phyloP scores from a whole-genome alignment of 371 early-diverging fungal species.

The Lichtheimia ramosa region DNA sequence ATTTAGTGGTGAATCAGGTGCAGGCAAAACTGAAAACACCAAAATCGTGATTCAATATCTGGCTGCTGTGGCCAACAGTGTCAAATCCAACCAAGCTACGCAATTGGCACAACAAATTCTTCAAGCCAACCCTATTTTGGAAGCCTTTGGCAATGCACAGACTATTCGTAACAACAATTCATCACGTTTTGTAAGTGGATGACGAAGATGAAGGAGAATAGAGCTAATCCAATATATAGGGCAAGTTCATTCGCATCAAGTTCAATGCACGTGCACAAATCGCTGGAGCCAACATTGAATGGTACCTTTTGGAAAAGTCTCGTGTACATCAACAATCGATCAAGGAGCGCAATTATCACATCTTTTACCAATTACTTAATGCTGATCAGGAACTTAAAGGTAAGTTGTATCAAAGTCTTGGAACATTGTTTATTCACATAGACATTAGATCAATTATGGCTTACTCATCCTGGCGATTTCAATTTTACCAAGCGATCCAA shows the following conservation, averaged over 20 bases:
- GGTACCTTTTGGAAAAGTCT: slow-evolving; percentile 98
- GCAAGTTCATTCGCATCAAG: slow-evolving; percentile 99
- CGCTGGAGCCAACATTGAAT: slow-evolving; percentile 96
- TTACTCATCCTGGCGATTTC: slow-evolving; percentile 76
- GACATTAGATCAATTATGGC: slow-evolving; percentile 63
- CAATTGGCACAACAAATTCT: slow-evolving; percentile 91
- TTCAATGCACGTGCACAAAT: slow-evolving; percentile 91
- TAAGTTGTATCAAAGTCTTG: slow-evolving; percentile 7
- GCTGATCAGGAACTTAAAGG: slow-evolving; percentile 72
- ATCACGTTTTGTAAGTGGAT: slow-evolving; percentile 91
- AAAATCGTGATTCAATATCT: slow-evolving; percentile 99
- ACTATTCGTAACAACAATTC: slow-evolving; percentile 99
- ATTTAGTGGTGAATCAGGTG: slow-evolving; percentile 97
- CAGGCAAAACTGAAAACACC: slow-evolving; percentile 99
- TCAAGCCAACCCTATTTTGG: slow-evolving; percentile 98
- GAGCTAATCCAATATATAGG: slow-evolving; percentile 48
- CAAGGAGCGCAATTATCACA: slow-evolving; percentile 97
- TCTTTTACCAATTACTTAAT: slow-evolving; percentile 97
- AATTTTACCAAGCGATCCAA: slow-evolving; percentile 76
- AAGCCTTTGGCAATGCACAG: slow-evolving; percentile 99
- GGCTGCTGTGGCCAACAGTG: slow-evolving; percentile 74
- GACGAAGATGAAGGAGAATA: neutral
- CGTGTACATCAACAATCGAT: slow-evolving; percentile 92
- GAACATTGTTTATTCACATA: neutral
- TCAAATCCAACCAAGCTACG: neutral